Conservation (phyloP, 129 eudicot species). For the Dittrichia graveolens region DNA sequence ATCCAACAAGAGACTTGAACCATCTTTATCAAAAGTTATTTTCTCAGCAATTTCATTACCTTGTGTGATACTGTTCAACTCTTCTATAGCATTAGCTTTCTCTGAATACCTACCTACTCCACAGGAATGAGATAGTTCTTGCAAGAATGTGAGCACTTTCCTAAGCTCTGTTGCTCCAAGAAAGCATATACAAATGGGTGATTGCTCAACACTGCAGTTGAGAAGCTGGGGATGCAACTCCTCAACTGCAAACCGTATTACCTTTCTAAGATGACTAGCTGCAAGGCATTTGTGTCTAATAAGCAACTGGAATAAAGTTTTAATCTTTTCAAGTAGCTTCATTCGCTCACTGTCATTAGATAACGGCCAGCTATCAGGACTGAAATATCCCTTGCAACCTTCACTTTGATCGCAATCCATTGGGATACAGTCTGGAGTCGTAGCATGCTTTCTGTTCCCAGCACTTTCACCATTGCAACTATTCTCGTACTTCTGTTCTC, state of each 20-base stretch:
- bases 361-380: constrained; percentile 72
- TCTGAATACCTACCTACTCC: constrained; percentile 73
- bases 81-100: constrained; percentile 52
- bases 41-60: constrained; percentile 49
- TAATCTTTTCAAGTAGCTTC: constrained; percentile 77
- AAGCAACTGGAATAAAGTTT: constrained; percentile 58
- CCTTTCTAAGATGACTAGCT: constrained; percentile 73
- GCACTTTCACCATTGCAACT: constrained; percentile 39
- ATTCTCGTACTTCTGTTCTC: constrained; percentile 36
- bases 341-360: constrained; percentile 79
- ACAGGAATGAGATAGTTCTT: constrained; percentile 75
- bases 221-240: constrained; percentile 80
- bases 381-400: constrained; percentile 42
- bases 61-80: constrained; percentile 28
- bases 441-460: constrained; percentile 43
- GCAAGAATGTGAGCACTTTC: constrained; percentile 67
- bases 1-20: constrained; percentile 63
- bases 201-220: constrained; percentile 57
- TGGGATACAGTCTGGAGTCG: constrained; percentile 43
- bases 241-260: constrained; percentile 74
- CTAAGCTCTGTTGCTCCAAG: constrained; percentile 75
- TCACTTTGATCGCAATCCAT: constrained; percentile 51
- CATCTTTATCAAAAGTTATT: constrained; percentile 55
- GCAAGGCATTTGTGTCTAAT: constrained; percentile 73
- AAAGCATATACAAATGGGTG: constrained; percentile 91